Percentiles rank a stretch among this genome's conserved stretches.
phyloP scores from a whole-genome alignment of 108 stramenopile genomes.

The Licmophora abbreviata region DNA sequence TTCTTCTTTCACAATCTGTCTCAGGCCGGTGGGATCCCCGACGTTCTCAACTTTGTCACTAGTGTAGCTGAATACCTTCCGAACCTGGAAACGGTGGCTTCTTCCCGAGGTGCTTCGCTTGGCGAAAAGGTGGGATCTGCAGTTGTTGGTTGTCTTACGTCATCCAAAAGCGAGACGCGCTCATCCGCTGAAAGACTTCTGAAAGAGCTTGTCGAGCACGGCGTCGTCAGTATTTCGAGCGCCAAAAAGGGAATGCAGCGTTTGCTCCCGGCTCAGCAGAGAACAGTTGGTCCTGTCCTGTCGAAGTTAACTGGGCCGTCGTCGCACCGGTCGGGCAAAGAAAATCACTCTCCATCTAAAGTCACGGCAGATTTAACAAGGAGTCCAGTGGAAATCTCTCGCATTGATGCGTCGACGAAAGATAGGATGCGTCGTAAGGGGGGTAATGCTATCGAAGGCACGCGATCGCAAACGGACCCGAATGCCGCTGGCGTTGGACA shows the following conservation, averaged over 20 bases:
- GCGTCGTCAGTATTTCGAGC: constrained; percentile 22
- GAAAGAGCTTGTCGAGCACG: constrained; percentile 17
- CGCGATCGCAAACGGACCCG: too few relatives aligned
- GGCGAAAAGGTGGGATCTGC: constrained; percentile 38
- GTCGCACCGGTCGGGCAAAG: background rate
- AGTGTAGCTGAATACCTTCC: constrained; percentile 23
- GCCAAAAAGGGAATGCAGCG: constrained; percentile 35
- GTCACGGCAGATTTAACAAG: too few relatives aligned
- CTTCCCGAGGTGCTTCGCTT: constrained; percentile 24
- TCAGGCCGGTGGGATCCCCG: constrained; percentile 52
- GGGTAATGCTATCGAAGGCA: too few relatives aligned
- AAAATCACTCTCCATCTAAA: too few relatives aligned
- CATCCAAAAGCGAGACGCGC: constrained; percentile 70
- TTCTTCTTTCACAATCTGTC: background rate
- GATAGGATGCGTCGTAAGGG: too few relatives aligned
- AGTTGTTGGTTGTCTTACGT: constrained; percentile 55
- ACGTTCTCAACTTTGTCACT: constrained; percentile 46
- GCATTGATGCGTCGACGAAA: too few relatives aligned
- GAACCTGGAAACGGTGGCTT: constrained; percentile 26
- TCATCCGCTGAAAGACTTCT: constrained; percentile 59
- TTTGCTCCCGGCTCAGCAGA: constrained; percentile 76
- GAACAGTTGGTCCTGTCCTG: constrained; percentile 56
- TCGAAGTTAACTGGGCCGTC: constrained; percentile 24
- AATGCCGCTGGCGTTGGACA: too few relatives aligned
- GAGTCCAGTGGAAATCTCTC: too few relatives aligned